phyloP scores from a whole-genome alignment of 2,329 filamentous ascomycete genomes.

The Pyrenophora tritici-repentis region DNA sequence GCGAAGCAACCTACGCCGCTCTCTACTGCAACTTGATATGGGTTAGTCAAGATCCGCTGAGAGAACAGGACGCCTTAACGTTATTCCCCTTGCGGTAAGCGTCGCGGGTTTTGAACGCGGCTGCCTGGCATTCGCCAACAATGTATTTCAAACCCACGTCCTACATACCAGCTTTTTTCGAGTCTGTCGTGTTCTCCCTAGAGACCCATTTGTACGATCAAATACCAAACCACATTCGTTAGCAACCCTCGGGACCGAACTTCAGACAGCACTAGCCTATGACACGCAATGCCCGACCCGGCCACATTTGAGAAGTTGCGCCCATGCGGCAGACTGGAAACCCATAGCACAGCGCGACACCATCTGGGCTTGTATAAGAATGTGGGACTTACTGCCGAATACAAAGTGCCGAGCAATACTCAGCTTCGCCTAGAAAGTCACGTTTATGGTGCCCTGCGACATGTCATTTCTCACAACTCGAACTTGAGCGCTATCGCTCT shows the following conservation, averaged over 20 bases:
- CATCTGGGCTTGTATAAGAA: slow-evolving; percentile 53
- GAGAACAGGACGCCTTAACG: no score
- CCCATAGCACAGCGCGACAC: slow-evolving; percentile 52
- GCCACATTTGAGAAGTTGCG: slow-evolving; percentile 21
- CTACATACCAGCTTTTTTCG: background rate
- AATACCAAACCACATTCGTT: no score
- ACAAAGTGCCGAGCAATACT: slow-evolving; percentile 4
- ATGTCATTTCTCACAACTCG: slow-evolving; percentile 49
- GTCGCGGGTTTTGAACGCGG: no score
- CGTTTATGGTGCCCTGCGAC: slow-evolving; percentile 44
- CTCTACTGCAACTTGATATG: no score
- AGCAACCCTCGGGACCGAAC: no score
- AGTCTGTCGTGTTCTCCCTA: background rate
- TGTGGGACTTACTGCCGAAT: slow-evolving; percentile 48
- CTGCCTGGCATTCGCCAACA: no score
- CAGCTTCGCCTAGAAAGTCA: slow-evolving; percentile 28
- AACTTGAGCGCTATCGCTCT: slow-evolving; percentile 52
- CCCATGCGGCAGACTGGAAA: slow-evolving; percentile 48
- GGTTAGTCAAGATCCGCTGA: no score
- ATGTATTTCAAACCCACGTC: background rate
- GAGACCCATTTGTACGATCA: no score
- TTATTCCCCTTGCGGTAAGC: no score
- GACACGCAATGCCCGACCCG: background rate
- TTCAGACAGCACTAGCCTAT: no score
- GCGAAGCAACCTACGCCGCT: no score